A percentile compares a stretch with the other conserved stretches of the same genome.
phyloP scores from a whole-genome alignment of 2,329 filamentous ascomycete species.

The Apiospora marii region DNA sequence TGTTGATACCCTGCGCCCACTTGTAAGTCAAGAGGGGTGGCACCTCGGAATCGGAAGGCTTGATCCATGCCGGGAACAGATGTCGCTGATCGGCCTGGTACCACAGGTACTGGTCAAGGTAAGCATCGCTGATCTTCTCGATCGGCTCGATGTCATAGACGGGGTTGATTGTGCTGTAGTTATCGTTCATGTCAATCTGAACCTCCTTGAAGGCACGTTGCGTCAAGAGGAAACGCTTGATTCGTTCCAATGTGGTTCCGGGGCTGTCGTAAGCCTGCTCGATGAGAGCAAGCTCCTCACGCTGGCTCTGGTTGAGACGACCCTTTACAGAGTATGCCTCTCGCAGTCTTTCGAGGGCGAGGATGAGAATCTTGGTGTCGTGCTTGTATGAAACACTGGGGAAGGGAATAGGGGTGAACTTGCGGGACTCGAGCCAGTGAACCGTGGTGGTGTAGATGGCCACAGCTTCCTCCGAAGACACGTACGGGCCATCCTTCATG shows the following conservation, averaged over 20 bases:
- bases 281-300: constrained; percentile 94
- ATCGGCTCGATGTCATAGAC: constrained; percentile 99
- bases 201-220: constrained; percentile 99
- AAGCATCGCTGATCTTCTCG: constrained; percentile 99
- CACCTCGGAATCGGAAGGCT: constrained; percentile 97
- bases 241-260: constrained; percentile 91
- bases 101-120: constrained; percentile 98
- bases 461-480: constrained; percentile 97
- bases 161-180: constrained; percentile 98
- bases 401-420: constrained; percentile 98
- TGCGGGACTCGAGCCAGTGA: constrained; percentile 97
- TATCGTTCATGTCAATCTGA: constrained; percentile 99
- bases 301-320: constrained; percentile 93
- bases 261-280: constrained; percentile 99
- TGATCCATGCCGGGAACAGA: constrained; percentile 98
- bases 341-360: constrained; percentile 89
- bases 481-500: constrained; percentile 98
- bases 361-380: constrained; percentile 97
- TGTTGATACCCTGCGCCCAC: constrained; percentile 99
- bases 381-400: constrained; percentile 99
- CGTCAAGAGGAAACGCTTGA: constrained; percentile 96
- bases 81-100: constrained; percentile 98
- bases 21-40: constrained; percentile 95
- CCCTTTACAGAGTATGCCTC: constrained; percentile 99
- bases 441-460: constrained; percentile 99